These are phyloP conservation scores for Penicillium antarcticum DNA, from an alignment of 495 filamentous ascomycete species.

Conservation along the genomic window DNA sequence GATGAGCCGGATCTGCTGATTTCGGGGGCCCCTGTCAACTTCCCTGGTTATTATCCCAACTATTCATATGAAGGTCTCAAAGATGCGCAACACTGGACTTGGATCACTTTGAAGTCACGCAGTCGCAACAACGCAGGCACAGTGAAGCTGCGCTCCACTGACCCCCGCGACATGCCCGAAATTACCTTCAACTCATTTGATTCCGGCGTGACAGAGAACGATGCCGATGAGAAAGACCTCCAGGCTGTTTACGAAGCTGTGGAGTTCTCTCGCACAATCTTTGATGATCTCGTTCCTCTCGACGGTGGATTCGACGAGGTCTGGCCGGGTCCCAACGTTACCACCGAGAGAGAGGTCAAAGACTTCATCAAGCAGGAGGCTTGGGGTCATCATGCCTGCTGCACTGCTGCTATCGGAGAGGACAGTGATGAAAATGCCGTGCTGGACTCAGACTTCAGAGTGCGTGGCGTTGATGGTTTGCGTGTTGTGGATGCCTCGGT, in stretches of 20 bases:
- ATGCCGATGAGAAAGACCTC: conserved; percentile 42
- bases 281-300: conserved; percentile 26
- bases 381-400: conserved; percentile 61
- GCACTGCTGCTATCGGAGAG: conserved; percentile 54
- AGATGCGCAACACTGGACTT: conserved; percentile 35
- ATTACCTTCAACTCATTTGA: conserved; percentile 57
- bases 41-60: conserved; percentile 36
- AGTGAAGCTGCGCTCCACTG: conserved; percentile 42
- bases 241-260: conserved; percentile 48
- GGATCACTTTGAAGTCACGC: conserved; percentile 49
- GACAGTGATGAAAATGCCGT: conserved; percentile 55
- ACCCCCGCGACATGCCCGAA: conserved; percentile 51
- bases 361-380: conserved; percentile 48
- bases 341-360: conserved; percentile 36
- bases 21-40: conserved; percentile 48
- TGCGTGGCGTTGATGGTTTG: conserved; percentile 53
- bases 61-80: conserved; percentile 29
- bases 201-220: conserved; percentile 28
- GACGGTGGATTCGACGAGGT: conserved; percentile 42
- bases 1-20: conserved; percentile 48
- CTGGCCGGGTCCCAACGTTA: conserved; percentile 43
- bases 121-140: conserved; percentile 50
- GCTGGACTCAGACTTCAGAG: conserved; percentile 55
- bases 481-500: conserved; percentile 62
- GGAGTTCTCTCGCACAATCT: conserved; percentile 38